Evolutionary conservation across 148 eudicot genomes (phyloP), one percentile per base, ranked within the genome.

Genomic region (Nyssa sinensis): DNA sequence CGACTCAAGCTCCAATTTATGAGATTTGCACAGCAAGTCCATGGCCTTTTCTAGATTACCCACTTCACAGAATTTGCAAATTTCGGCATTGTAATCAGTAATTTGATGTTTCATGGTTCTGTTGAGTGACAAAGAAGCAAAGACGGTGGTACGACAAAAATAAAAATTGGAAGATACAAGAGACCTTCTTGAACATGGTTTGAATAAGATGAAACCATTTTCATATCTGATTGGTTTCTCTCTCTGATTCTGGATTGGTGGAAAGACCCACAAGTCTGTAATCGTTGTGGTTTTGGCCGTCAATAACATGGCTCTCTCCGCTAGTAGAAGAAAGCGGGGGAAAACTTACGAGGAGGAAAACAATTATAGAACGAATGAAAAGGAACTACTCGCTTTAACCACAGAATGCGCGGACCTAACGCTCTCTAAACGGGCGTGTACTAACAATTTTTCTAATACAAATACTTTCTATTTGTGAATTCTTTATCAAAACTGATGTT

Each of bases 41-140:
- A 90, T 83, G 74, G 90, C 92, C 69, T 78, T 83, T 75, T 44
- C 66, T 30, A 90, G 75, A 65, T 81, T 81, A 35, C 87, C 90
- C 83, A 75, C 25, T 63, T 84, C 85, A 33, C 92, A 90, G 34
- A 81, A 78, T 13, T 69, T 81, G 27, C 82, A 72, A 62, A 90
- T 86, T 78, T 82, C 76, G 12, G 62, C 66, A 64, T 86, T 83
- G 41, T 32, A 63, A 33, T 80, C 82, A 5, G 41, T 39, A 53
- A 63, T 39, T 70, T 63, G 41, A 8, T 74, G 61, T 13, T 74
- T 57, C 3, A 32, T 39, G 29, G 77, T 62, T 59, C 34, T 57
- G 11, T 44, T 73, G 11, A 69, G 74, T 14, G 69, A 74, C 29
- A 31, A 27, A 23, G 76, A 32, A 8, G 53, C 21, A 21, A 6